Conservation (phyloP, 192 early-diverging fungal genomes). For the Linnemannia elongata region DNA sequence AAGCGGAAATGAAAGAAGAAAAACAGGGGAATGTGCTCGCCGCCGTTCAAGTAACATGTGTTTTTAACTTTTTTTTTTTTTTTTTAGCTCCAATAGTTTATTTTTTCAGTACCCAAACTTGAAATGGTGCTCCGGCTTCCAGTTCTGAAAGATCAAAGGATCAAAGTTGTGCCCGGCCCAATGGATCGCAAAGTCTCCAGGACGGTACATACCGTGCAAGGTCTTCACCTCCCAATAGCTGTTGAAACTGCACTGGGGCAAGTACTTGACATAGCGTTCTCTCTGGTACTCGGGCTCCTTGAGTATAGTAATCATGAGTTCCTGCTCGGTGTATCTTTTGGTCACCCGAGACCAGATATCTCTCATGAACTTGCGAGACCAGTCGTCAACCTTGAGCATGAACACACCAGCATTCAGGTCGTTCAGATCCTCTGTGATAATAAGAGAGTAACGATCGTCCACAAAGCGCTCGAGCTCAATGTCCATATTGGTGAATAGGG, state of each 20-base stretch:
- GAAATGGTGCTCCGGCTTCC: neutral
- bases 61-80: neutral
- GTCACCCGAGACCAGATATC: slow-evolving; percentile 38
- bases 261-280: slow-evolving; percentile 21
- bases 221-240: slow-evolving; percentile 33
- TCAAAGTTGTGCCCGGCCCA: slow-evolving; percentile 32
- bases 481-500: slow-evolving; percentile 63
- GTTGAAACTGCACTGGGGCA: slow-evolving; percentile 38
- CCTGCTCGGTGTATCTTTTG: slow-evolving; percentile 19
- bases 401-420: slow-evolving; percentile 69
- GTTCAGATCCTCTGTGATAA: slow-evolving; percentile 29
- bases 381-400: slow-evolving; percentile 62
- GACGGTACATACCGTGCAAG: slow-evolving; percentile 22
- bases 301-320: slow-evolving; percentile 28
- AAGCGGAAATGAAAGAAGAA: too few relatives aligned
- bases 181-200: slow-evolving; percentile 34
- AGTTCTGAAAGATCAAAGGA: neutral
- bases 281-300: slow-evolving; percentile 4
- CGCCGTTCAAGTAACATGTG: too few relatives aligned
- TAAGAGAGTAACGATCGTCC: slow-evolving; percentile 42
- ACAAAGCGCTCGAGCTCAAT: slow-evolving; percentile 56
- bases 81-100: neutral
- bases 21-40: too few relatives aligned
- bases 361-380: slow-evolving; percentile 56
- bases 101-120: neutral